A percentile compares a stretch with the other conserved stretches of the same genome.
Evolutionary conservation across 2,329 filamentous ascomycete genomes (phyloP).

Genomic region (Juglanconis sp.): DNA sequence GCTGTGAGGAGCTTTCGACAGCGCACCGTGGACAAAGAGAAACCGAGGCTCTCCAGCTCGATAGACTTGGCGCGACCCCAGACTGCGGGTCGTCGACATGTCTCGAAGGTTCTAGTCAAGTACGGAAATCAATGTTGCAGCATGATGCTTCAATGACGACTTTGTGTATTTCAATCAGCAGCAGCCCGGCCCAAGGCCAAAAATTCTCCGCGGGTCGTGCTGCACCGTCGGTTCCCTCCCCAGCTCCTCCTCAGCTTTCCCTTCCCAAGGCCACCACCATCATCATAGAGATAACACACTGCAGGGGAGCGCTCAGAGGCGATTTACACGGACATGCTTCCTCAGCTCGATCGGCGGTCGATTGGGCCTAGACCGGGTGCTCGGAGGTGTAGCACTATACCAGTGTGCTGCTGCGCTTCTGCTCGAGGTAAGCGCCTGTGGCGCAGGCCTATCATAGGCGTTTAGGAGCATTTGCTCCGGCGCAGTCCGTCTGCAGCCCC

Average conservation of each 20-base stretch:
- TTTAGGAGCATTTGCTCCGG: constrained; percentile 35
- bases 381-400: not conserved
- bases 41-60: not conserved
- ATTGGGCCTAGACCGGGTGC: constrained; percentile 2
- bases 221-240: not conserved
- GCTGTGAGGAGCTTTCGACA: not conserved
- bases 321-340: not conserved
- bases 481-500: constrained; percentile 20
- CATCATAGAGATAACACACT: not conserved
- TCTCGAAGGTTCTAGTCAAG: constrained; percentile 9
- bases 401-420: constrained; percentile 1
- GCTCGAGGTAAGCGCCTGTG: constrained; percentile 19
- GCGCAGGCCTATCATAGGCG: constrained; percentile 28
- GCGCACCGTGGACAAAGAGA: not conserved
- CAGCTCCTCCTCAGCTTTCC: not conserved
- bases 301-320: not conserved
- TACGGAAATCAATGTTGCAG: not conserved
- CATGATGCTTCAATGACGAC: too few relatives aligned
- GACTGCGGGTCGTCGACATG: constrained; percentile 1
- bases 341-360: constrained; percentile 11
- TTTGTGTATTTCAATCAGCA: too few relatives aligned
- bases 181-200: too few relatives aligned
- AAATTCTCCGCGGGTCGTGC: not conserved
- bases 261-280: not conserved
- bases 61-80: not conserved